These are phyloP conservation scores for Didymella sp. DNA, from an alignment of 2,329 filamentous ascomycete species.

Conservation along the genomic window DNA sequence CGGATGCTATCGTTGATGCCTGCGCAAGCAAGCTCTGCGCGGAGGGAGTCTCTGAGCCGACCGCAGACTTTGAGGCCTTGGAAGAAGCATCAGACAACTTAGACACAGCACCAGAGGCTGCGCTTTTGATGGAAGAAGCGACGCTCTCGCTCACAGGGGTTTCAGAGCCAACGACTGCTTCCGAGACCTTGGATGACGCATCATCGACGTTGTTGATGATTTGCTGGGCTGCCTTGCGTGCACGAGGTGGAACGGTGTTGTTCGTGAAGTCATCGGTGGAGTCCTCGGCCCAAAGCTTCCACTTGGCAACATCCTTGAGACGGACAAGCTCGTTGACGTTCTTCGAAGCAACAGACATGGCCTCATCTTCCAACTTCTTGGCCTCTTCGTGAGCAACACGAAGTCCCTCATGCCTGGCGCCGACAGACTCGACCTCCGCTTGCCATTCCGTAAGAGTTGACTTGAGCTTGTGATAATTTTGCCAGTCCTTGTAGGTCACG, in stretches of 20 bases:
- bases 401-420: constrained; percentile 75
- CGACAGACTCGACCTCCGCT: constrained; percentile 77
- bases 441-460: constrained; percentile 85
- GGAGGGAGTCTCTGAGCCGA: constrained; percentile 26
- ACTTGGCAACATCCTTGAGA: constrained; percentile 82
- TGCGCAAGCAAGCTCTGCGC: constrained; percentile 35
- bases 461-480: constrained; percentile 89
- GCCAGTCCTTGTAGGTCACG: constrained; percentile 96
- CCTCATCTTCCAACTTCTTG: constrained; percentile 74
- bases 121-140: constrained; percentile 48
- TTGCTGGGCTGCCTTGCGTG: constrained; percentile 54
- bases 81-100: constrained; percentile 29
- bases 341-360: constrained; percentile 78
- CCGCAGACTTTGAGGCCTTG: constrained; percentile 34
- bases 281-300: constrained; percentile 81
- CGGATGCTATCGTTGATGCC: constrained; percentile 24
- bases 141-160: constrained; percentile 44
- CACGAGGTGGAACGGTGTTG: constrained; percentile 66
- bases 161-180: constrained; percentile 44
- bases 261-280: constrained; percentile 79
- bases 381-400: constrained; percentile 71
- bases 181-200: constrained; percentile 47
- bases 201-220: constrained; percentile 50
- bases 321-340: constrained; percentile 80
- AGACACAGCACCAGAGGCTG: constrained; percentile 44